A percentile compares a stretch with the other conserved stretches of the same genome.
These are phyloP conservation scores for Candida boidinii DNA, from an alignment of 805 yeast genomes.

Conservation along the genomic window DNA sequence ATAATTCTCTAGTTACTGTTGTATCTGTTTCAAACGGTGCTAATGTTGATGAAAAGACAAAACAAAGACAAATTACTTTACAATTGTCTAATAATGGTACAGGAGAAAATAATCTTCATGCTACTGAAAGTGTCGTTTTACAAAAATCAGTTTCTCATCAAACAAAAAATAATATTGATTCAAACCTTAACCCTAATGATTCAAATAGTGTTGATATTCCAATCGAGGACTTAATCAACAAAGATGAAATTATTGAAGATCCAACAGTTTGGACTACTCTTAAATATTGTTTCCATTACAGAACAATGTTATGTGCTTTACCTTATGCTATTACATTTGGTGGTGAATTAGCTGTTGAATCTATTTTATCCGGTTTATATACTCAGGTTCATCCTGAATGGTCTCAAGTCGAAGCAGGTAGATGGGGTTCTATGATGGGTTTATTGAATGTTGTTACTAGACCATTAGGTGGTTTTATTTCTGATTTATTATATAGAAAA, in stretches of 20 bases:
- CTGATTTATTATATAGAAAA: conserved; percentile 20
- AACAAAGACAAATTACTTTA: conserved; percentile 2
- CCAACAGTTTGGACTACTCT: conserved; percentile 13
- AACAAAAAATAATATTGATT: conserved; percentile 3
- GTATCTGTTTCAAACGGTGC: conserved; percentile 13
- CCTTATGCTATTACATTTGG: conserved; percentile 22
- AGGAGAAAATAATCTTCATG: conserved; percentile 1
- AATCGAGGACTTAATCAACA: conserved; percentile 12
- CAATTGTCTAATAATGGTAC: no score
- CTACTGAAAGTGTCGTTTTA: neutral
- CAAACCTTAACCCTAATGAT: conserved; percentile 3
- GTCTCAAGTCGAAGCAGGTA: conserved; percentile 17
- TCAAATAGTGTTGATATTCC: conserved; percentile 2
- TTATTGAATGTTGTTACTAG: conserved; percentile 22
- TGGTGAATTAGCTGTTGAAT: conserved; percentile 22
- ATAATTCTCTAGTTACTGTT: conserved; percentile 15
- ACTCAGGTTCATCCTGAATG: conserved; percentile 9
- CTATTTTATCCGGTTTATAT: conserved; percentile 18
- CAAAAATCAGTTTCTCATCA: no score
- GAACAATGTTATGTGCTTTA: conserved; percentile 21
- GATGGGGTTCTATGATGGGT: conserved; percentile 26
- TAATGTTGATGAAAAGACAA: conserved; percentile 6
- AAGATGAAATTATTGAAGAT: conserved; percentile 18
- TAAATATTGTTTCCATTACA: conserved; percentile 13
- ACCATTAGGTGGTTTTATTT: conserved; percentile 21